Percentiles rank a stretch among this genome's conserved stretches.
Evolutionary conservation across 164 flowering plant genomes (phyloP).

Genomic region (Stephania cephalantha): DNA sequence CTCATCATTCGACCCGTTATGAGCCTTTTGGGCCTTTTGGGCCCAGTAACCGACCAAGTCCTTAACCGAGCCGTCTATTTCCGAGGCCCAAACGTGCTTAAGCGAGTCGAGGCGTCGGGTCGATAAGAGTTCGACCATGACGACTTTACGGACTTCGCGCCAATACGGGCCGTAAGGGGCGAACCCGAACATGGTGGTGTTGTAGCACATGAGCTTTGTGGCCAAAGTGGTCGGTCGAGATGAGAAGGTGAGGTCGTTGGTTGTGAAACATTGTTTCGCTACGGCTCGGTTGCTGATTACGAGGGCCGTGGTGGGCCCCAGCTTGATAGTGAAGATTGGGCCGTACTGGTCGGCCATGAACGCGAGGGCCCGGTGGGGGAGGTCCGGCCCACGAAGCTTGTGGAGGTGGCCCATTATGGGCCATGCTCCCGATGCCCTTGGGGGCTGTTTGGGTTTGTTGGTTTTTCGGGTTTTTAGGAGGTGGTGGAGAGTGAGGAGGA

Average conservation of each 20-base stretch:
- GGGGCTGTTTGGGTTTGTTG: not conserved
- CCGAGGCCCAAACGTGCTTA: not conserved
- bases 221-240: not conserved
- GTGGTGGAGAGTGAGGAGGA: too few relatives aligned
- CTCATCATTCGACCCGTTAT: not conserved
- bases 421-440: not conserved
- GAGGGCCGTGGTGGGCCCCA: not conserved
- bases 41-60: not conserved
- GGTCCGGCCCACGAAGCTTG: not conserved
- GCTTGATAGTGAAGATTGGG: not conserved
- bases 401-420: slow-evolving; percentile 7
- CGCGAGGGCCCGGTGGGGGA: not conserved
- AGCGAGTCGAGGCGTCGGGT: not conserved
- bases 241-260: not conserved
- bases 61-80: not conserved
- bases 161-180: slow-evolving; percentile 1
- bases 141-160: slow-evolving; percentile 1
- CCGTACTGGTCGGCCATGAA: slow-evolving; percentile 1
- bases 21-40: too few relatives aligned
- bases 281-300: slow-evolving; percentile 3
- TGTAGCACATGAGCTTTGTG: slow-evolving; percentile 2
- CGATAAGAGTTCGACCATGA: not conserved
- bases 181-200: slow-evolving; percentile 4
- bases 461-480: too few relatives aligned
- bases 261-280: slow-evolving; percentile 1